Evolutionary conservation across 2,329 filamentous ascomycete species (phyloP), one percentile per base, ranked within the genome.

Genomic region (Alternaria brassicae): DNA sequence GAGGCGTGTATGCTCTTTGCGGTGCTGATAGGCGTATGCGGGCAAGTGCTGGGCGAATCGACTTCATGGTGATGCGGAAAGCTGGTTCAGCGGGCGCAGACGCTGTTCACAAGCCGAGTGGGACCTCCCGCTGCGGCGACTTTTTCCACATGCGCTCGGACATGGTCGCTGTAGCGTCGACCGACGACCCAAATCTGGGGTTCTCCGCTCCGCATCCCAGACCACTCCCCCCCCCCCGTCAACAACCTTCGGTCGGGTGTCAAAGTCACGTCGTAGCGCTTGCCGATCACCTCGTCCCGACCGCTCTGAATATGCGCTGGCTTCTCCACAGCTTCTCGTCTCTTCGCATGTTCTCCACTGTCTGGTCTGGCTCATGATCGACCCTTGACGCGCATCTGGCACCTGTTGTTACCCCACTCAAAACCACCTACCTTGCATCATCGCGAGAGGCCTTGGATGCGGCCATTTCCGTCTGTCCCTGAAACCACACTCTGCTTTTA

Each of bases 1-100:
- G 60, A 13, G 66, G 66, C 6, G 66, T 64, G 42, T 58, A 58
- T n/a, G 64, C 51, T 45, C 66, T 61, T 5, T 32, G 62, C 12
- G 70, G 60, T 1, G 63, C 65, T 13, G 66, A 42, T 12, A 68
- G 61, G 25, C 70, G 61, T 37, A 72, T 49, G 4, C 60, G 56
- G 4, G 68, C 56, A 36, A 76, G 60, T 8, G 67, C 69, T 13
- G 74, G 74, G 12, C 74, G 72, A 21, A 77, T 56, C 32, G 69
- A 65, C 58, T 72, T 70, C 72, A 75, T 75, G 59, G 52, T 42
- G 55, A 36, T 49, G 32, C 27, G 41, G 48, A 54, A 42, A 44
- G 42, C 49, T 21, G 53, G 34, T 51, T 47, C 36, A 25, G 28
- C 23, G 23, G 19, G n/a, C 32, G 21, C 36, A 30, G 15, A 48